Conservation (phyloP, 495 filamentous ascomycete genomes). For the Chaetomidium leptoderma region DNA sequence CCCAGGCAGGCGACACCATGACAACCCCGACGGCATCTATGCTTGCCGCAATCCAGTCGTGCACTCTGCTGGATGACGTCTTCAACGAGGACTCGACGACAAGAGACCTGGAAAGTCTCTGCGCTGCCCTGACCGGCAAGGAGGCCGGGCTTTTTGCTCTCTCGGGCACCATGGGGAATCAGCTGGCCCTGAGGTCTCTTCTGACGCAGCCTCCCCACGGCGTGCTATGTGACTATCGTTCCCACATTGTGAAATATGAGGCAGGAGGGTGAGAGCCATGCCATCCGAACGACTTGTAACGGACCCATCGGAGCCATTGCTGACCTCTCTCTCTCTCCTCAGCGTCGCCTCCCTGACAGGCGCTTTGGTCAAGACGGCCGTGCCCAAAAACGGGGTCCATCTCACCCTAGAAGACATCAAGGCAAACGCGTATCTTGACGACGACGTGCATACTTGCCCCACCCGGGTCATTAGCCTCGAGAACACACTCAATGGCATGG, state of each 20-base stretch:
- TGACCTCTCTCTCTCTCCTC: neutral
- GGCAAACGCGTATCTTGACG: slow-evolving; percentile 47
- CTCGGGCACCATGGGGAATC: slow-evolving; percentile 90
- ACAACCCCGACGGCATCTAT: slow-evolving; percentile 82
- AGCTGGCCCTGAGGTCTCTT: slow-evolving; percentile 63
- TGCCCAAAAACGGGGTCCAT: slow-evolving; percentile 62
- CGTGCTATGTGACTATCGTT: slow-evolving; percentile 62
- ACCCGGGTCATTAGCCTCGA: slow-evolving; percentile 79
- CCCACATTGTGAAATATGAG: slow-evolving; percentile 66
- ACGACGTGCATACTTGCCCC: slow-evolving; percentile 58
- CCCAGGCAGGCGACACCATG: slow-evolving; percentile 64
- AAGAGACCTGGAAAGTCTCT: slow-evolving; percentile 61
- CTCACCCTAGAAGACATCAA: slow-evolving; percentile 72
- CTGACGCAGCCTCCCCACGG: slow-evolving; percentile 67
- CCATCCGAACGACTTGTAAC: neutral
- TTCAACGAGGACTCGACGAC: slow-evolving; percentile 80
- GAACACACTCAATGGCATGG: slow-evolving; percentile 74
- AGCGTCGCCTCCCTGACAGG: slow-evolving; percentile 55
- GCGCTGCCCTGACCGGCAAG: slow-evolving; percentile 67
- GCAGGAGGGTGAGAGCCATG: slow-evolving; percentile 60
- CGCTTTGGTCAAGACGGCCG: slow-evolving; percentile 55
- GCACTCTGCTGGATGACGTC: slow-evolving; percentile 74
- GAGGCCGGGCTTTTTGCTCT: slow-evolving; percentile 72
- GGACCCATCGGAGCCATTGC: slow-evolving; percentile 3
- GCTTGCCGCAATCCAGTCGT: slow-evolving; percentile 60